Conservation (phyloP, 2,329 filamentous ascomycete genomes). For the Proliferodiscus dingleyae region DNA sequence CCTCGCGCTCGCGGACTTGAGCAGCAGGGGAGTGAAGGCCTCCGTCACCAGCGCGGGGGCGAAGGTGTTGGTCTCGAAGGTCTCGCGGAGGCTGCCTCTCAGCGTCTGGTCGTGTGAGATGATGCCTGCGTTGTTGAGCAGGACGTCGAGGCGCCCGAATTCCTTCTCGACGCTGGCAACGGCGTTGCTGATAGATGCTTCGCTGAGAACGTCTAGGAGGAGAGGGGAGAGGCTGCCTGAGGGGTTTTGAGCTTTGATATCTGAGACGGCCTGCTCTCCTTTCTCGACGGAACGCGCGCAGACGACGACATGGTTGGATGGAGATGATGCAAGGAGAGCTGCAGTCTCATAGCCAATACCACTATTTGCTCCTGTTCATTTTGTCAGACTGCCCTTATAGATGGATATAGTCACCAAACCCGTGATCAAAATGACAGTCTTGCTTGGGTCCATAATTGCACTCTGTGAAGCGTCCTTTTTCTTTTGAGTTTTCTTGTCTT, state of each 20-base stretch:
- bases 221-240: constrained; percentile 17
- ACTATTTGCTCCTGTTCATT: constrained; percentile 36
- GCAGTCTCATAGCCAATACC: constrained; percentile 38
- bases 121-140: constrained; percentile 25
- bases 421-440: constrained; percentile 13
- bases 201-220: constrained; percentile 17
- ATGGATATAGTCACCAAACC: constrained; percentile 2
- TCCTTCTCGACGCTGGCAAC: constrained; percentile 6
- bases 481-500: no score
- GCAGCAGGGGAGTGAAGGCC: constrained; percentile 14
- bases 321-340: constrained; percentile 6
- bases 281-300: constrained; percentile 20
- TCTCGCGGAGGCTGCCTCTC: constrained; percentile 2
- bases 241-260: constrained; percentile 12
- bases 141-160: constrained; percentile 28
- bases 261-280: constrained; percentile 16
- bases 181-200: constrained; percentile 6
- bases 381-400: neutral
- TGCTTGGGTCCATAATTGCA: constrained; percentile 6
- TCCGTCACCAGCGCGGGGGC: constrained; percentile 15
- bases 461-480: no score
- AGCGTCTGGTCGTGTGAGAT: neutral
- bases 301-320: constrained; percentile 24
- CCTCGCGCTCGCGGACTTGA: constrained; percentile 11
- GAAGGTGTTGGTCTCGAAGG: constrained; percentile 19